phyloP scores from a whole-genome alignment of 2,329 filamentous ascomycete genomes.

The Neurospora sp. region DNA sequence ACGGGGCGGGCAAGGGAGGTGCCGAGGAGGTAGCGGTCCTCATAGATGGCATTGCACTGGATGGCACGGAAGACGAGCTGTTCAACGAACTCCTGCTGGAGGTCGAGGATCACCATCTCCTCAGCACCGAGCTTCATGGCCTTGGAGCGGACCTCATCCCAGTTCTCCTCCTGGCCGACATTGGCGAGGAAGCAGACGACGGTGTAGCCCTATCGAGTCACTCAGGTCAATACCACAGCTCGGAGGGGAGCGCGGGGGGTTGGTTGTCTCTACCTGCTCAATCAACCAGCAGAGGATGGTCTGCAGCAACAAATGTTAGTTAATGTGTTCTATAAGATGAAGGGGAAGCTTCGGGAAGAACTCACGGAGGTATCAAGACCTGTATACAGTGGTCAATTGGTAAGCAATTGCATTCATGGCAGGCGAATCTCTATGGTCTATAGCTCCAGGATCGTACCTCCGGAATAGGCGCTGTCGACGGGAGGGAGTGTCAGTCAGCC shows the following conservation, averaged over 20 bases:
- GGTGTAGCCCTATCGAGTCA: slow-evolving; percentile 35
- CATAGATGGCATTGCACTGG: slow-evolving; percentile 61
- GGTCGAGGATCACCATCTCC: slow-evolving; percentile 53
- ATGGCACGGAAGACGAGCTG: slow-evolving; percentile 73
- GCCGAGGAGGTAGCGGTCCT: slow-evolving; percentile 44
- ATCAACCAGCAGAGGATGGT: slow-evolving; percentile 33
- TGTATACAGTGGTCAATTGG: slow-evolving; percentile 6
- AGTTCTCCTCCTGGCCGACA: slow-evolving; percentile 70
- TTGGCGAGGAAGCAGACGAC: slow-evolving; percentile 58
- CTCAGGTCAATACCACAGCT: slow-evolving; percentile 1
- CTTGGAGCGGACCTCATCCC: slow-evolving; percentile 62
- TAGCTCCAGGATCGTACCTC: slow-evolving; percentile 13
- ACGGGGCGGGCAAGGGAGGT: slow-evolving; percentile 58
- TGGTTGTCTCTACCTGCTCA: slow-evolving; percentile 13
- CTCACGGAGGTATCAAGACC: slow-evolving; percentile 30
- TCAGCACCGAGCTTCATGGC: slow-evolving; percentile 48
- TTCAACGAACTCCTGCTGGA: slow-evolving; percentile 68
- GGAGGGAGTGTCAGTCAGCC: slow-evolving; percentile 1
- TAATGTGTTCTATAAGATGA: neutral
- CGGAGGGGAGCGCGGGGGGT: neutral
- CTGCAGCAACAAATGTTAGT: neutral
- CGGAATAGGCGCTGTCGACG: slow-evolving; percentile 18
- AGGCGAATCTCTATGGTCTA: neutral
- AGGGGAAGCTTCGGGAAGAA: neutral
- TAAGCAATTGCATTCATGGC: neutral